Conservation (phyloP, 192 early-diverging fungal genomes). For the Phycomyces nitens region DNA sequence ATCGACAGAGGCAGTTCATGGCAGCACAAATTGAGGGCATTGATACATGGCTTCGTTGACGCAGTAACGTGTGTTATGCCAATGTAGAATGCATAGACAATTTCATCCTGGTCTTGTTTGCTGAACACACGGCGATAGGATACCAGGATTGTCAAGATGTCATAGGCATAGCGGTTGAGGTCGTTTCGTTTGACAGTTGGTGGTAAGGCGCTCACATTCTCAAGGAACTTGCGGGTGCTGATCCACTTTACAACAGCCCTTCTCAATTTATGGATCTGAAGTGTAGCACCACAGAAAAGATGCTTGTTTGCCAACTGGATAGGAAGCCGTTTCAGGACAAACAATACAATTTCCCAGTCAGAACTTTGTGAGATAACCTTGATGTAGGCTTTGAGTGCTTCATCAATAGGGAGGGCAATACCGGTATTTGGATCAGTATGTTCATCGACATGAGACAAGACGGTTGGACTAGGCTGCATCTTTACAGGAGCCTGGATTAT, state of each 20-base stretch:
- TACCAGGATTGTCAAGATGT: slow-evolving; percentile 63
- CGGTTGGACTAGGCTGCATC: slow-evolving; percentile 1
- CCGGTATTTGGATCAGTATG: neutral
- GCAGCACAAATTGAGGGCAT: slow-evolving; percentile 75
- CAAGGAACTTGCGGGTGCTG: slow-evolving; percentile 50
- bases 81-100: slow-evolving; percentile 69
- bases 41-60: slow-evolving; percentile 76
- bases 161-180: slow-evolving; percentile 59
- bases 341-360: slow-evolving; percentile 68
- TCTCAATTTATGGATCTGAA: slow-evolving; percentile 51
- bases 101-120: slow-evolving; percentile 64
- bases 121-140: slow-evolving; percentile 62
- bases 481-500: neutral
- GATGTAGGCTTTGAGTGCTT: slow-evolving; percentile 47
- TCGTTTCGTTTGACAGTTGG: slow-evolving; percentile 59
- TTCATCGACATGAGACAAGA: slow-evolving; percentile 8
- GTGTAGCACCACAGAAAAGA: slow-evolving; percentile 62
- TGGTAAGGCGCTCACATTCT: slow-evolving; percentile 56
- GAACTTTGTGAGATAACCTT: slow-evolving; percentile 63
- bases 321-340: slow-evolving; percentile 61
- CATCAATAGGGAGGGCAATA: slow-evolving; percentile 19
- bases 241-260: slow-evolving; percentile 54
- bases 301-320: slow-evolving; percentile 71
- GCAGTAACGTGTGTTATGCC: slow-evolving; percentile 69
- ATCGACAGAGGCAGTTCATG: slow-evolving; percentile 78